Evolutionary conservation across 805 yeast genomes (phyloP).

Genomic region (Kluyveromyces dobzhanskii): DNA sequence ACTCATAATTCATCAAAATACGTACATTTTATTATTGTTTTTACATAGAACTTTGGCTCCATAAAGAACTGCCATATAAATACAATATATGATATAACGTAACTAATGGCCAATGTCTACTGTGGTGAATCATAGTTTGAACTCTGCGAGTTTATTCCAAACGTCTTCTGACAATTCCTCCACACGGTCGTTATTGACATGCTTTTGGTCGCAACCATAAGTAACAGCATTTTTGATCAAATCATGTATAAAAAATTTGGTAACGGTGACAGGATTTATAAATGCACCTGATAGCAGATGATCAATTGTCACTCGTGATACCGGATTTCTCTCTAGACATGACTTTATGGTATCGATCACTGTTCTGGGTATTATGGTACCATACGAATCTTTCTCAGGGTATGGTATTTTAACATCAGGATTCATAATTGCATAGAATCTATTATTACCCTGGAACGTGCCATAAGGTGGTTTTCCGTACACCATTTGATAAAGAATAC

Average conservation of each 20-base stretch:
- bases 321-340: conserved; percentile 68
- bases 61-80: no score
- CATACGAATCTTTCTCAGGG: conserved; percentile 55
- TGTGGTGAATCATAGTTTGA: conserved; percentile 15
- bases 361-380: conserved; percentile 54
- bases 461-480: conserved; percentile 93
- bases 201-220: conserved; percentile 50
- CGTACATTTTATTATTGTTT: no score
- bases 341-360: conserved; percentile 62
- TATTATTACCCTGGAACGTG: conserved; percentile 60
- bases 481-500: conserved; percentile 90
- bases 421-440: conserved; percentile 78
- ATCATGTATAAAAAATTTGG: conserved; percentile 56
- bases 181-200: conserved; percentile 35
- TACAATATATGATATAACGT: no score
- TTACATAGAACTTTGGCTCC: no score
- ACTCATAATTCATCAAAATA: no score
- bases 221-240: conserved; percentile 69
- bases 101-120: neutral
- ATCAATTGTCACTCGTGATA: conserved; percentile 52
- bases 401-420: conserved; percentile 66
- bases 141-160: conserved; percentile 38
- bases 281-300: conserved; percentile 57
- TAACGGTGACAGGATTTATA: conserved; percentile 65
- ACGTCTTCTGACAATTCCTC: conserved; percentile 47